phyloP scores from a whole-genome alignment of 495 filamentous ascomycete genomes.

The Xylaria intraflava region DNA sequence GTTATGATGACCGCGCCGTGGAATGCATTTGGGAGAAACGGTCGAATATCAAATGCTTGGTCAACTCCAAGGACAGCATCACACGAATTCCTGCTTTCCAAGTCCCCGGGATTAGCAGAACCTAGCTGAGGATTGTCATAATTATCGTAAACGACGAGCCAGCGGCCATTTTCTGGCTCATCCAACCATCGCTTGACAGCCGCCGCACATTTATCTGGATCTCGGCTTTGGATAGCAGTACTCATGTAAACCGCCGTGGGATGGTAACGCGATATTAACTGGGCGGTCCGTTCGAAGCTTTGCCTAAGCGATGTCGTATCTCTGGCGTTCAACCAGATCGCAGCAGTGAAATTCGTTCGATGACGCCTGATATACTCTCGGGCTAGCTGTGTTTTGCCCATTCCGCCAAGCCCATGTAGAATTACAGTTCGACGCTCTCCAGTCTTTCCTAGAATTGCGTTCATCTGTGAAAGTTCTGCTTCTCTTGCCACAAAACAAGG shows the following conservation, averaged over 20 bases:
- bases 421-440: not conserved
- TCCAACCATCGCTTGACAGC: not conserved
- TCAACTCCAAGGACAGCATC: not conserved
- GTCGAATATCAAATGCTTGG: not conserved
- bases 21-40: not conserved
- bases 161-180: not conserved
- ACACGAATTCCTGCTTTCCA: too few species aligned
- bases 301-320: not conserved
- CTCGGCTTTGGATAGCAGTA: not conserved
- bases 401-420: not conserved
- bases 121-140: not conserved
- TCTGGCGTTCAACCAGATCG: not conserved
- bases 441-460: not conserved
- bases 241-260: not conserved
- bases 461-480: not conserved
- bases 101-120: too few species aligned
- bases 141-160: not conserved
- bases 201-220: not conserved
- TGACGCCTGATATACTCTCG: not conserved
- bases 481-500: constrained; percentile 1
- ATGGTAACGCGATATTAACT: not conserved
- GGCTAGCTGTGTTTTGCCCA: not conserved
- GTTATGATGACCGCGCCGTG: not conserved
- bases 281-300: not conserved
- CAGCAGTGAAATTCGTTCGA: not conserved